Base-by-base conservation (phyloP, 1,139 yeast genomes). In the Kodamaea sp. region DNA sequence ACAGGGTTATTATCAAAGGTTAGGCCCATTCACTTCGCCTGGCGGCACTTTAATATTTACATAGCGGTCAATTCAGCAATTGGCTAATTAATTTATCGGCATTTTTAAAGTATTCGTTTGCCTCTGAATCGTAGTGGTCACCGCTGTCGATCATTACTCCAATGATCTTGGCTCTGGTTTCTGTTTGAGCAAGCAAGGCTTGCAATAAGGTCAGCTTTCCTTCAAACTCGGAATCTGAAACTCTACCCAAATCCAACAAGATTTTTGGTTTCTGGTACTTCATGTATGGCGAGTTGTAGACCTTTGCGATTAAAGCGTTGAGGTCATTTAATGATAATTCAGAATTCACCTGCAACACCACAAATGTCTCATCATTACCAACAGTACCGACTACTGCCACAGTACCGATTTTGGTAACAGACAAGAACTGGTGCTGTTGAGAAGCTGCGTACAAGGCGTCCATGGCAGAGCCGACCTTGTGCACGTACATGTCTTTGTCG, bases 341-440 rank as follows among this genome's bases (percentile, higher is more conserved):
- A n/a, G 41, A 30, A 26, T 51, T 53, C 13, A 58, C 39, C 34
- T 56, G 55, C 18, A 70, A 37, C 4, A 68, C 51, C n/a, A 69
- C 44, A 45, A 70, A 72, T 0, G 76, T 66, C 31, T 72, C 76
- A 7, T 51, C 50, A 43, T 72, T 72, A 2, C 78, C 78, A 2
- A 54, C 48, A 1, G 77, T 70, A 9, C 73, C 72, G 18, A 69
- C 68, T 10, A 66, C 70, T 0, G 74, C 66, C 4, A 66, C 74
- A 1, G 64, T 61, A 4, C 78, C 78, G 22, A 56, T 43, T 42
- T 70, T 70, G 26, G 71, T 64, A 9, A 71, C 59, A 0, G 73
- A 67, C 21, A 72, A 51, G 41, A 68, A 72, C 37, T 63, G 66
- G 48, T 72, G 78, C 4, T 61, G 63, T 31, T 61, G 62, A 10